Conservation (phyloP, 164 flowering plant species). For the Umbellularia californica region DNA sequence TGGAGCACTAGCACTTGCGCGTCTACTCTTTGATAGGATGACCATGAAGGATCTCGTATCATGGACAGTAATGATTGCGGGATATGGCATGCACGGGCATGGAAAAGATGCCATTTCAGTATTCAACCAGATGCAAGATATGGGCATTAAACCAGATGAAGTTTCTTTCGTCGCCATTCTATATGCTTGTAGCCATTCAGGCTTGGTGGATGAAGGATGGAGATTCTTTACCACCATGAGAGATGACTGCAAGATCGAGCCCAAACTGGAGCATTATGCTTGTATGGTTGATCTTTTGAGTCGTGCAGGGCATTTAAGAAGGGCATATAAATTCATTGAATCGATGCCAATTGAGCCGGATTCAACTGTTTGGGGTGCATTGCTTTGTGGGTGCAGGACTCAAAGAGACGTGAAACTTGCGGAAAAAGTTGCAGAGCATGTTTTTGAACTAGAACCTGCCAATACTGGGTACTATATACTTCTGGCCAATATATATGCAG, state of each 20-base stretch:
- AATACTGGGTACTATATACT: conserved; percentile 56
- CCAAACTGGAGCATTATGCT: conserved; percentile 54
- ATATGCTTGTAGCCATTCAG: conserved; percentile 67
- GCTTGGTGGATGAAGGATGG: conserved; percentile 54
- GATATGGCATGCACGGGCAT: conserved; percentile 65
- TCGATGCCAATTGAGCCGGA: conserved; percentile 58
- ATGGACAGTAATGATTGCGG: conserved; percentile 70
- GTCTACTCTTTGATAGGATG: conserved; percentile 41
- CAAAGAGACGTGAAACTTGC: conserved; percentile 56
- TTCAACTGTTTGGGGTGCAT: conserved; percentile 59
- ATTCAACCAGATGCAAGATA: conserved; percentile 43
- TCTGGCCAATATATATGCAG: conserved; percentile 57
- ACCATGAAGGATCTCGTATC: conserved; percentile 42
- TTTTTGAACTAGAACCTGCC: conserved; percentile 60
- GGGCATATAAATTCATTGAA: conserved; percentile 49
- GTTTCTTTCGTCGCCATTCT: conserved; percentile 50
- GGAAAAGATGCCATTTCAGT: conserved; percentile 49
- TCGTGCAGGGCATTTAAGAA: conserved; percentile 42
- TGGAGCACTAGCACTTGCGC: conserved; percentile 42
- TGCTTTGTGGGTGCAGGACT: conserved; percentile 56
- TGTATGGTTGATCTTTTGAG: conserved; percentile 67
- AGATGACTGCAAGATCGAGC: conserved; percentile 43
- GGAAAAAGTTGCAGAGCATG: conserved; percentile 60
- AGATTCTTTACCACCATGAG: conserved; percentile 46
- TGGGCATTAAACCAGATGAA: conserved; percentile 45